phyloP scores from a whole-genome alignment of 2,329 filamentous ascomycete species.

The Claviceps digitariae region DNA sequence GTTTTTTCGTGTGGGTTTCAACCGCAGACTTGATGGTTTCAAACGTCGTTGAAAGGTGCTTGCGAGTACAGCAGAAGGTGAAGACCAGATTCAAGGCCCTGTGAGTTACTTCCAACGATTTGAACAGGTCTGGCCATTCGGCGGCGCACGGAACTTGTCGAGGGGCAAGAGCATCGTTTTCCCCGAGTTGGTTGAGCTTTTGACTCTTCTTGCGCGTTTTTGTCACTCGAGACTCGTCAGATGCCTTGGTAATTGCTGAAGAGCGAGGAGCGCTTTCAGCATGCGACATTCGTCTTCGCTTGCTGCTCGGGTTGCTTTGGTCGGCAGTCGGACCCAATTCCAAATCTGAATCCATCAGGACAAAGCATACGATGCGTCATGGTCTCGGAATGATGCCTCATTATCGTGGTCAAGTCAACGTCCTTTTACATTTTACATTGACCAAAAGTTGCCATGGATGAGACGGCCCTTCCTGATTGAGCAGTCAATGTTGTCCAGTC shows the following conservation, averaged over 20 bases:
- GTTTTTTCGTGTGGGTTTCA: constrained; percentile 63
- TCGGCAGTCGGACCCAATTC: background rate
- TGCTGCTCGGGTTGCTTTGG: background rate
- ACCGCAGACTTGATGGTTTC: constrained; percentile 77
- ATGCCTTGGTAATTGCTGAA: background rate
- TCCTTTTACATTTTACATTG: background rate
- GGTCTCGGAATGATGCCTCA: background rate
- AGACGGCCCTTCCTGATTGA: background rate
- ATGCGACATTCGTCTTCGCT: background rate
- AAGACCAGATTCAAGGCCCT: constrained; percentile 83
- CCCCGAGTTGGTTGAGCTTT: background rate
- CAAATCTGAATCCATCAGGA: background rate
- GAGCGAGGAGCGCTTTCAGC: background rate
- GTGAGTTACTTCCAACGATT: constrained; percentile 60
- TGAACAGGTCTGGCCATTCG: constrained; percentile 65
- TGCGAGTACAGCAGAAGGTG: constrained; percentile 87
- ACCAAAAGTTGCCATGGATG: background rate
- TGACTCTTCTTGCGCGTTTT: background rate
- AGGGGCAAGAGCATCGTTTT: background rate
- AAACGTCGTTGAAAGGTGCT: constrained; percentile 83
- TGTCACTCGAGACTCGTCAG: background rate
- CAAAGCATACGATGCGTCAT: background rate
- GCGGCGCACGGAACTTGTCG: constrained; percentile 11
- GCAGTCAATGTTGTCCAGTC: background rate
- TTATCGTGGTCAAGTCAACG: background rate